These are phyloP conservation scores for Trichomonascaceae sp. DNA, from an alignment of 1,139 yeast species.

Conservation along the genomic window DNA sequence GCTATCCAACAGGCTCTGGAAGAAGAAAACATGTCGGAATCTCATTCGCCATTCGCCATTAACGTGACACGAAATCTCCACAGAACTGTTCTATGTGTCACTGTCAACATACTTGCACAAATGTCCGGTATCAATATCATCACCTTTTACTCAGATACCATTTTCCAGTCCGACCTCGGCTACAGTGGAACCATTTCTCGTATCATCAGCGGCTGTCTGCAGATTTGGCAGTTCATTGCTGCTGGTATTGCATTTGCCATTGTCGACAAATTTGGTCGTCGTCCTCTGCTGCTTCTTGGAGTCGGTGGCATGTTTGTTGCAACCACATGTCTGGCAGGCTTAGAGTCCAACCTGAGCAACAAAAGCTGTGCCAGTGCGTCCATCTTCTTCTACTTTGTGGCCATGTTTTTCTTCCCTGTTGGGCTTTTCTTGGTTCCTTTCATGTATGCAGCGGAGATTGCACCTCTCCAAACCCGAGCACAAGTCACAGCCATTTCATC, in stretches of 20 bases:
- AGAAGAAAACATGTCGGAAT: slow-evolving; percentile 16
- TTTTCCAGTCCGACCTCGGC: slow-evolving; percentile 41
- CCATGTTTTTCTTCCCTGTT: slow-evolving; percentile 49
- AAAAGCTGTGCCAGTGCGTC: slow-evolving; percentile 39
- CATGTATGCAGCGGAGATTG: slow-evolving; percentile 34
- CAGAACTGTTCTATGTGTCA: slow-evolving; percentile 42
- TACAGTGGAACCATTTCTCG: slow-evolving; percentile 36
- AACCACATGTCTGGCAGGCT: slow-evolving; percentile 23
- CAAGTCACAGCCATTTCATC: slow-evolving; percentile 66
- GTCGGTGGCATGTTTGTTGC: slow-evolving; percentile 30
- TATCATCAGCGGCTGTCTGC: slow-evolving; percentile 42
- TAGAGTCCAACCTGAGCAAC: slow-evolving; percentile 12
- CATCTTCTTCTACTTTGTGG: slow-evolving; percentile 52
- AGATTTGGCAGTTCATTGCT: slow-evolving; percentile 42
- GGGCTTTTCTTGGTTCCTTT: slow-evolving; percentile 51
- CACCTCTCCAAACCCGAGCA: slow-evolving; percentile 69
- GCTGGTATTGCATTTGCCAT: slow-evolving; percentile 40
- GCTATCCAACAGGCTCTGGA: slow-evolving; percentile 23
- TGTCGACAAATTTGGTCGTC: slow-evolving; percentile 57
- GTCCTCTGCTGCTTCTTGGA: slow-evolving; percentile 42
- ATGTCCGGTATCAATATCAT: slow-evolving; percentile 66
- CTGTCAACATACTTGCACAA: slow-evolving; percentile 57
- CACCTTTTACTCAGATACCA: slow-evolving; percentile 34
- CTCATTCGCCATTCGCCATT: slow-evolving; percentile 13
- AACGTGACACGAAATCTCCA: slow-evolving; percentile 36